Evolutionary conservation across 192 early-diverging fungal genomes (phyloP).

Genomic region (Coemansia sp.): DNA sequence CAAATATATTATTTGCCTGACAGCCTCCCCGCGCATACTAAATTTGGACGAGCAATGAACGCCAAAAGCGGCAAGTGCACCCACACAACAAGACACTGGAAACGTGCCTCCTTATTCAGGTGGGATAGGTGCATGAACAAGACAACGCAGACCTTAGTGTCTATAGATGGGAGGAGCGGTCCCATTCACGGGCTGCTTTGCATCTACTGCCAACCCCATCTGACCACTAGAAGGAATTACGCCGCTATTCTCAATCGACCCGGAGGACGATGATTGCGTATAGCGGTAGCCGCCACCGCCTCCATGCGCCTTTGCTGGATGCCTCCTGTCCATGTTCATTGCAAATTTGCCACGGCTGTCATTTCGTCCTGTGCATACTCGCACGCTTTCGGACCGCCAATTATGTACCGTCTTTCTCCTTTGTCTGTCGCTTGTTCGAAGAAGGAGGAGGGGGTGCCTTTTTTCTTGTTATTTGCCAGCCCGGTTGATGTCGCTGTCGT

Average conservation of each 20-base stretch:
- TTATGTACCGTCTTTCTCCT: not conserved
- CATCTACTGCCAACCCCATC: not conserved
- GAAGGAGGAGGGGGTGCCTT: not conserved
- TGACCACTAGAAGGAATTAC: not conserved
- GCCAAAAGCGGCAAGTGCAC: slow-evolving; percentile 9
- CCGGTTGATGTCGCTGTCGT: slow-evolving; percentile 4
- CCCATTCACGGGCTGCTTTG: slow-evolving; percentile 3
- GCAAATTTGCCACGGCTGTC: slow-evolving; percentile 9
- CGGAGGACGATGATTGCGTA: not conserved
- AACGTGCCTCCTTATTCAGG: not conserved
- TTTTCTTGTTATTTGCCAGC: not conserved
- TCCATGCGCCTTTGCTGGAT: slow-evolving; percentile 7
- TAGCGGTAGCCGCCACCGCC: slow-evolving; percentile 3
- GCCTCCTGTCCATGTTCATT: slow-evolving; percentile 6
- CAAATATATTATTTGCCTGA: not conserved
- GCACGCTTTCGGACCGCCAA: slow-evolving; percentile 6
- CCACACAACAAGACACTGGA: not conserved
- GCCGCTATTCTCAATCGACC: slow-evolving; percentile 24
- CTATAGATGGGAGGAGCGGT: slow-evolving; percentile 1
- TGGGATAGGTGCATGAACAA: not conserved
- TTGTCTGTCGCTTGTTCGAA: slow-evolving; percentile 4
- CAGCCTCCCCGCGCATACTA: slow-evolving; percentile 9
- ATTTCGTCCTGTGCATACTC: slow-evolving; percentile 6
- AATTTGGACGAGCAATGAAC: not conserved
- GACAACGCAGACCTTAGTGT: slow-evolving; percentile 7